Percentiles rank a stretch among this genome's conserved stretches.
Conservation (phyloP, 768 basidiomycete genomes). For the Lactarius sanguifluus region DNA sequence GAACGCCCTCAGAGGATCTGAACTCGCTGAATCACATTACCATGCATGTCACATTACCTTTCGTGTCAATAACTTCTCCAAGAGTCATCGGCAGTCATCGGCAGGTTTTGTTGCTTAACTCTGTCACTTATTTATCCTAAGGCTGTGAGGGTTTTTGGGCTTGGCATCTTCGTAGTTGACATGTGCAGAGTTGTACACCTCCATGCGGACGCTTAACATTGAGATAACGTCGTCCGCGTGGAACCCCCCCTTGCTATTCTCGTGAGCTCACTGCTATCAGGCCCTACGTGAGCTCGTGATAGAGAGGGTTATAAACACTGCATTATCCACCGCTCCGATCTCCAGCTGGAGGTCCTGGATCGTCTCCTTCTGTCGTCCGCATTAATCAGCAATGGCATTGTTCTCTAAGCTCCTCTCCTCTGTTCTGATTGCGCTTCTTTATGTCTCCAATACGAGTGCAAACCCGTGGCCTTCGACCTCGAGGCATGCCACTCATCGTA, state of each 20-base stretch:
- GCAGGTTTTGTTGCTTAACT: neutral
- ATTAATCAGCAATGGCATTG: conserved; percentile 24
- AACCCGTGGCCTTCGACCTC: conserved; percentile 28
- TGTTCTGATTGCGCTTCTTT: conserved; percentile 31
- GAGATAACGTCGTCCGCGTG: neutral
- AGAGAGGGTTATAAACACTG: neutral
- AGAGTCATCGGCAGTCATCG: neutral
- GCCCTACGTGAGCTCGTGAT: neutral
- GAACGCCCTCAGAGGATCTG: neutral
- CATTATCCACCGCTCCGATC: neutral
- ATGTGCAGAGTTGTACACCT: neutral
- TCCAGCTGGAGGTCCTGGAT: neutral
- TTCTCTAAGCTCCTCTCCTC: conserved; percentile 30
- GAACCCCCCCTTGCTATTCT: neutral
- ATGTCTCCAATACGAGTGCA: conserved; percentile 27
- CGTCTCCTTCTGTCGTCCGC: neutral
- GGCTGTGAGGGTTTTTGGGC: neutral
- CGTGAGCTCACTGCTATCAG: neutral
- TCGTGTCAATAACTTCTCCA: neutral
- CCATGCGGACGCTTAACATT: neutral
- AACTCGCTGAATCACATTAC: neutral
- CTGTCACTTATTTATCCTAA: neutral
- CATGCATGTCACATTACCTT: too few species aligned
- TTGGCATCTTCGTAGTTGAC: neutral
- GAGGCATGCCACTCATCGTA: conserved; percentile 33